Percentiles rank a stretch among this genome's conserved stretches.
Conservation (phyloP, 2,329 filamentous ascomycete species). For the Fusarium siculi region DNA sequence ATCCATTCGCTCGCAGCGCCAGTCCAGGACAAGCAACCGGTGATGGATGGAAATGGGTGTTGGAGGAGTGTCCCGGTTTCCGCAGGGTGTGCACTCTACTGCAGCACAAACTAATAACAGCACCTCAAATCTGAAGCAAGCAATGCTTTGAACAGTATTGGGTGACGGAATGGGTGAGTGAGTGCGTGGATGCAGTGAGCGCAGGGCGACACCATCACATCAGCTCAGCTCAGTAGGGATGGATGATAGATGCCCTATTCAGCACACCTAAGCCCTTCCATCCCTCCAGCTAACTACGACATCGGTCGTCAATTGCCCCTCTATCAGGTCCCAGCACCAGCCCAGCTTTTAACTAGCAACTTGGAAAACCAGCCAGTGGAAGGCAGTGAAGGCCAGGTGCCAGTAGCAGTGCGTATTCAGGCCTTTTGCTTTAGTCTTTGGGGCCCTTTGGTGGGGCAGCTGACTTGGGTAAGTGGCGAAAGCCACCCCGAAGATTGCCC, state of each 20-base stretch:
- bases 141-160: background rate
- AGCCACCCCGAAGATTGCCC: conserved; percentile 39
- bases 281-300: background rate
- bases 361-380: background rate
- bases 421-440: conserved; percentile 28
- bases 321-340: background rate
- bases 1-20: conserved; percentile 24
- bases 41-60: conserved; percentile 15
- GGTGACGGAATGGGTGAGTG: background rate
- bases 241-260: conserved; percentile 9
- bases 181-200: background rate
- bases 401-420: conserved; percentile 26
- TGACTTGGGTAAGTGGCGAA: conserved; percentile 48
- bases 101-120: conserved; percentile 12
- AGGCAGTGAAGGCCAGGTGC: conserved; percentile 18
- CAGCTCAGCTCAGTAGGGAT: conserved; percentile 9
- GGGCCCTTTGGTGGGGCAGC: conserved; percentile 47
- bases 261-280: background rate
- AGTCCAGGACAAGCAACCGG: conserved; percentile 32
- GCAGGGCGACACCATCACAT: conserved; percentile 23
- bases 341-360: conserved; percentile 6
- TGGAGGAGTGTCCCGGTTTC: conserved; percentile 18
- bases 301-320: conserved; percentile 1
- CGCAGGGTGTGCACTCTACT: conserved; percentile 9
- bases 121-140: background rate